Base-by-base conservation (phyloP, 2,329 filamentous ascomycete genomes). In the Mollisia scopiformis region DNA sequence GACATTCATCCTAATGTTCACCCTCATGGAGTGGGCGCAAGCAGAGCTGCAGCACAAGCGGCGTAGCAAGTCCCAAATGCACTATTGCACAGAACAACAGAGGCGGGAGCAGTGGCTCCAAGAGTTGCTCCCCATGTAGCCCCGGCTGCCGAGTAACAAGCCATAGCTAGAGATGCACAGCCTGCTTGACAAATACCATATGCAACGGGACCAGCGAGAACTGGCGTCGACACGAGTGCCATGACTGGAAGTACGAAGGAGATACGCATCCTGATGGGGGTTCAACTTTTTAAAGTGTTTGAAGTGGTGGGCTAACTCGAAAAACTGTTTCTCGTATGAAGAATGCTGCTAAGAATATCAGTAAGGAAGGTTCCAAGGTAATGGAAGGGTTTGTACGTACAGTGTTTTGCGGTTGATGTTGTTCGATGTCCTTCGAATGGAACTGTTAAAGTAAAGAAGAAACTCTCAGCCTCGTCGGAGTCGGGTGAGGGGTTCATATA, bases 121-220 rank as follows among this genome's bases (percentile, higher is more conserved):
- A 73, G 3, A 0, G 74, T 78, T 0, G 75, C 75, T 0, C 79
- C 78, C 72, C 73, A 82, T 1, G 75, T 76, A 47, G 68, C 72
- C 0, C 80, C 80, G 0, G 75, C 79, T 6, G 76, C 80, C 1
- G 68, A 30, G 53, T 82, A 83, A 62, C 80, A 83, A 0, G 79
- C 77, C 66, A 75, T 76, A 0, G 80, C 80, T 0, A 82, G 67
- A 0, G 62, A 62, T 0, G 79, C 68, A 33, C 81, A 83, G 4
- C 80, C 80, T 0, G 76, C 75, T 67, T 84, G 80, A 49, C 80
- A 83, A 3, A 78, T 52, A 0, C 76, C 79, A 61, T 83, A 83
- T 8, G 68, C 73, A 1, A 67, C 28, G 0, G 75, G 76, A 0
- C 76, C 76, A 7, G 73, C 74, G 11, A 63, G 21, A 10, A 25